These are phyloP conservation scores for Sporisorium graminicola DNA, from an alignment of 1,284 basidiomycete genomes.

Conservation along the genomic window DNA sequence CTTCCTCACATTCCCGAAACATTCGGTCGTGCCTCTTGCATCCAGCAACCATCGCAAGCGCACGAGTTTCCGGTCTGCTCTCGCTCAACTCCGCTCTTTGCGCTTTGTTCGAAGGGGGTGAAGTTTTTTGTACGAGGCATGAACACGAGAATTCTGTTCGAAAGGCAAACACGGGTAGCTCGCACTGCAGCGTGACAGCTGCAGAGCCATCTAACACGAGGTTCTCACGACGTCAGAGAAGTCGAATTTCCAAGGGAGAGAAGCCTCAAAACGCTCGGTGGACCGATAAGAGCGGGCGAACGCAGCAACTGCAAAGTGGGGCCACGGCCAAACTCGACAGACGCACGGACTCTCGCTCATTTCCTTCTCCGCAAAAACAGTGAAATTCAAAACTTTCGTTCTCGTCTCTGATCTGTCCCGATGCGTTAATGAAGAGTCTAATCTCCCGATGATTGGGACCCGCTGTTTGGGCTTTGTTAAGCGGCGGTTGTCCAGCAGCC, in stretches of 20 bases:
- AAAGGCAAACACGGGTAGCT: background rate
- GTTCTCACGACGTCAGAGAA: slow-evolving; percentile 6
- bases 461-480: background rate
- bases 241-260: background rate
- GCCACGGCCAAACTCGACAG: slow-evolving; percentile 15
- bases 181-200: slow-evolving; percentile 1
- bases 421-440: background rate
- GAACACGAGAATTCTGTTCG: background rate
- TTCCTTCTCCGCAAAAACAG: slow-evolving; percentile 1
- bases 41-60: background rate
- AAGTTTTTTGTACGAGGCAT: slow-evolving; percentile 1
- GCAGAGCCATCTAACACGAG: slow-evolving; percentile 2
- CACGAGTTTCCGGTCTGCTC: background rate
- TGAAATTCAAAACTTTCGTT: background rate
- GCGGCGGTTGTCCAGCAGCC: background rate
- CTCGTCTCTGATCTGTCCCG: background rate
- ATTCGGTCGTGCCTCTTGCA: background rate
- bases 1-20: background rate
- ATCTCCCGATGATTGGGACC: background rate
- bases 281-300: slow-evolving; percentile 7
- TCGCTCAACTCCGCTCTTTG: background rate
- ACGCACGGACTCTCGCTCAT: slow-evolving; percentile 10
- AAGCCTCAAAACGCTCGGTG: background rate
- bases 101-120: background rate
- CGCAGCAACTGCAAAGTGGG: background rate